phyloP scores from a whole-genome alignment of 106 monocot species.

The Platanthera zijinensis region DNA sequence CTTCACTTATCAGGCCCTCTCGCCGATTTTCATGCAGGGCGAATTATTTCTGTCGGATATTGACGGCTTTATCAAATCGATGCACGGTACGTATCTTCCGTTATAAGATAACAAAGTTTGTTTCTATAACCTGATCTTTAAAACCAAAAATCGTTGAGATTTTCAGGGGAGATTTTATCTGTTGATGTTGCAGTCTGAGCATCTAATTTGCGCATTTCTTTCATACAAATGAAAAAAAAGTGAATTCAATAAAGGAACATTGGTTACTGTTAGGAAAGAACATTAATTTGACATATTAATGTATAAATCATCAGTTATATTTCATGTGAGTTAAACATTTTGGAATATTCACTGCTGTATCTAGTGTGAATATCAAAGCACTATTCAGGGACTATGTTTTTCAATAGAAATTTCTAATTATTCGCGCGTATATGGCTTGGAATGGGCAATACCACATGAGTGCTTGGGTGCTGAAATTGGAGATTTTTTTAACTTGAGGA shows the following conservation, averaged over 20 bases:
- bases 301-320: no score
- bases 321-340: no score
- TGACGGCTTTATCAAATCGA: constrained; percentile 62
- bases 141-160: neutral
- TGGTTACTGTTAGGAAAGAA: neutral
- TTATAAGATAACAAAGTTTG: neutral
- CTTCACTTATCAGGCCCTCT: constrained; percentile 51
- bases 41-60: constrained; percentile 44
- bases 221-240: neutral
- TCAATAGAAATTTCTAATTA: no score
- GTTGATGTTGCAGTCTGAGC: constrained; percentile 3
- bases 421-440: no score
- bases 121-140: neutral
- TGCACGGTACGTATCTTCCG: constrained; percentile 64
- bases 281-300: neutral
- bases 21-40: constrained; percentile 31
- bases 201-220: neutral
- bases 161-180: constrained; percentile 6
- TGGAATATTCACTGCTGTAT: no score
- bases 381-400: no score
- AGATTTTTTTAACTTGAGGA: no score
- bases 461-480: no score
- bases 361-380: no score
- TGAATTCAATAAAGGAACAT: neutral
- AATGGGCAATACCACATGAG: no score